Conservation (phyloP, 2,329 filamentous ascomycete genomes). For the Zelopaecilomyces penicillatus region DNA sequence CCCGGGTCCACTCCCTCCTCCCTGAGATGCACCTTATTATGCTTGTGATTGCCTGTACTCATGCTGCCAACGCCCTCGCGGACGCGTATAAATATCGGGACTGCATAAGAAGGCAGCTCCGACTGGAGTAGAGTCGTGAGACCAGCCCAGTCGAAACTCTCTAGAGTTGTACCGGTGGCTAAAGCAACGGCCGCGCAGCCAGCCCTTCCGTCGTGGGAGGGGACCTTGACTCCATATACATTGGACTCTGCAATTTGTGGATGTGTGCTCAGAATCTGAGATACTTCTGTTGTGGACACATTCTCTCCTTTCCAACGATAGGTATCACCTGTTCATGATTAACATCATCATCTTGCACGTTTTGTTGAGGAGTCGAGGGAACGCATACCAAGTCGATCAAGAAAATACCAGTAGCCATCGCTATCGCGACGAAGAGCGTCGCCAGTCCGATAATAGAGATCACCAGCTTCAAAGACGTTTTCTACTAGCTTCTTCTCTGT, state of each 20-base stretch:
- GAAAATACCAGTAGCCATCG: slow-evolving; percentile 62
- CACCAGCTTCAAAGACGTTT: slow-evolving; percentile 48
- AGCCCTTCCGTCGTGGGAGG: slow-evolving; percentile 59
- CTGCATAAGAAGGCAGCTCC: slow-evolving; percentile 61
- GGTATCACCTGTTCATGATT: slow-evolving; percentile 40
- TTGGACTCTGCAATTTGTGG: slow-evolving; percentile 56
- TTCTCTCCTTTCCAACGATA: slow-evolving; percentile 69
- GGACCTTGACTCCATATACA: slow-evolving; percentile 60
- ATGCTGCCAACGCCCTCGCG: too few relatives aligned
- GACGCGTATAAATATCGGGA: slow-evolving; percentile 47
- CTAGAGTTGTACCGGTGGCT: slow-evolving; percentile 32
- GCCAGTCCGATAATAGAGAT: slow-evolving; percentile 60
- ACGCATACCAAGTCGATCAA: slow-evolving; percentile 34
- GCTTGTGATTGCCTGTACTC: too few relatives aligned
- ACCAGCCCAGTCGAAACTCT: slow-evolving; percentile 48
- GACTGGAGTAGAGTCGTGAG: slow-evolving; percentile 41
- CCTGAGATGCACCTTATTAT: too few relatives aligned
- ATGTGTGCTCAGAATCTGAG: slow-evolving; percentile 52
- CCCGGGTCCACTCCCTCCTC: too few relatives aligned
- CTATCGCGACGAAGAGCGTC: slow-evolving; percentile 54
- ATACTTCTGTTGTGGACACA: slow-evolving; percentile 58
- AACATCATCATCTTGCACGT: not conserved
- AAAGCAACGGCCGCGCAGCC: slow-evolving; percentile 56
- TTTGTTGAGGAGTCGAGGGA: not conserved
- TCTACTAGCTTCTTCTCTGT: too few relatives aligned